Evolutionary conservation across 805 yeast species (phyloP), one percentile per base, ranked within the genome.

Genomic region (Isabelozyma rhagii): DNA sequence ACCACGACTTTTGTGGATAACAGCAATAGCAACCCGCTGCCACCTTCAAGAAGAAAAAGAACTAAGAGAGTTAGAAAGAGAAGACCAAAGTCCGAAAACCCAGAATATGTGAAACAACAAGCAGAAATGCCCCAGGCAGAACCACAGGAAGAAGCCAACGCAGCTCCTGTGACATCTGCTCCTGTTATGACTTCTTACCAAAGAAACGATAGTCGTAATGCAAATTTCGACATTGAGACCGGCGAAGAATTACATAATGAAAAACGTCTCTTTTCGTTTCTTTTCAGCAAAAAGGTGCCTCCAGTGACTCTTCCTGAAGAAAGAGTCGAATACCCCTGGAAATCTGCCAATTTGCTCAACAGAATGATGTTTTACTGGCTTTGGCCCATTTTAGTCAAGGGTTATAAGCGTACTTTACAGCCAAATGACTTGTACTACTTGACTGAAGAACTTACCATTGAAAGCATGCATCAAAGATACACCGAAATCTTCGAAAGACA

Each of bases 301-400:
- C 78, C 78, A 0, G 60, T 83, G 3, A 83, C 84, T 1, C 34
- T 57, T 5, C 75, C 71, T 5, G 81, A 78, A 9, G 87, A 84
- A 51, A 67, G 88, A 49, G 63, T 58, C 18, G 58, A 63, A 1
- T 83, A 72, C 53, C 86, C 85, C 1, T 72, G 82, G 69, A 67
- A 65, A 42, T 45, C 36, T 4, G 52, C 62, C 10, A 80, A 77
- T 52, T 47, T 61, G 1, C n/a, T 82, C 1, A 74, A 71, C 10
- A 66, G 77, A 51, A 54, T 74, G 27, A 57, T 71, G 4, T 73
- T 72, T 52, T 61, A 58, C 59, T 74, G 79, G 78, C 53, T 73
- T 42, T 60, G 63, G 60, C 77, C 77, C 13, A 58, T 71, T 13
- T 53, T 74, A 47, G 58, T 61, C 9, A 74, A 70, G 49, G 81